Percentiles rank a stretch among this genome's conserved stretches.
These are phyloP conservation scores for Urostyla sp. DNA, from an alignment of 73 alveolate species.

Conservation along the genomic window DNA sequence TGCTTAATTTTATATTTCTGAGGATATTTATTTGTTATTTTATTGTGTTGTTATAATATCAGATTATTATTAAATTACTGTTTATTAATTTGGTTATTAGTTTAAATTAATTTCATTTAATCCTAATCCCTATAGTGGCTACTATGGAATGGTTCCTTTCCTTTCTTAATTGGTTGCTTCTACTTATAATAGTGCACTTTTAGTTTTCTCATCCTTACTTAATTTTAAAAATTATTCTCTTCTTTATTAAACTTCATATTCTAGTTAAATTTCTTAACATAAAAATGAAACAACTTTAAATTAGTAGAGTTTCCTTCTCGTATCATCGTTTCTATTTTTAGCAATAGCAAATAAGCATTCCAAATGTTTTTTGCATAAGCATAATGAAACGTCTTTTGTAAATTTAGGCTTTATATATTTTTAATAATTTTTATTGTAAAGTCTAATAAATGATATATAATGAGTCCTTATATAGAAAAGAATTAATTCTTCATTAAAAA, in stretches of 20 bases:
- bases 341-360: constrained; percentile 93
- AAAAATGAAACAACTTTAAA: constrained; percentile 93
- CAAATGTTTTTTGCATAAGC: constrained; percentile 92
- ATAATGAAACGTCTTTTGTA: constrained; percentile 76
- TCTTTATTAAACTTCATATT: constrained; percentile 88
- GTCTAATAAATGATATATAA: constrained; percentile 86
- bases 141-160: neutral
- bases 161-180: neutral
- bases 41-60: no score
- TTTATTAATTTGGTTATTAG: no score
- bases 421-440: constrained; percentile 81
- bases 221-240: constrained; percentile 80
- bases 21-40: no score
- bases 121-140: neutral
- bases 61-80: no score
- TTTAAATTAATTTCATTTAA: no score
- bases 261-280: constrained; percentile 95
- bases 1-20: no score
- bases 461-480: constrained; percentile 82
- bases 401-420: constrained; percentile 19
- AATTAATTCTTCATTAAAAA: constrained; percentile 63
- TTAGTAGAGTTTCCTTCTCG: constrained; percentile 92
- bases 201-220: constrained; percentile 68
- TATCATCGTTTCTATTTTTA: constrained; percentile 93
- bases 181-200: constrained; percentile 53